Evolutionary conservation across 2,329 filamentous ascomycete genomes (phyloP).

Genomic region (Nakataea oryzae): DNA sequence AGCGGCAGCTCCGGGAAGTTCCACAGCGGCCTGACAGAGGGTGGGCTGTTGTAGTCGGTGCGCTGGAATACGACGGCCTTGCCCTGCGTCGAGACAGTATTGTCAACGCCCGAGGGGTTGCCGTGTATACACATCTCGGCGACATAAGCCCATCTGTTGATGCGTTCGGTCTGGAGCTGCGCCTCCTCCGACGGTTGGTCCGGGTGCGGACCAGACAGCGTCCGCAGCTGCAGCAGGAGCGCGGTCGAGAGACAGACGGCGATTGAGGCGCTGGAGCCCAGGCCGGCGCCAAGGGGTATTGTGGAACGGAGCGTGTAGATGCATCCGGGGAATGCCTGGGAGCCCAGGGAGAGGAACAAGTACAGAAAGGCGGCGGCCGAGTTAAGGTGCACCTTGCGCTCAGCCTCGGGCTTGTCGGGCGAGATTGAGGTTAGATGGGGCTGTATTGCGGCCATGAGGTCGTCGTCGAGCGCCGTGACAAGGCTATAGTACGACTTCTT

Average conservation of each 20-base stretch:
- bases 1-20: conserved; percentile 89
- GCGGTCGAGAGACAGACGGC: conserved; percentile 80
- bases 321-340: conserved; percentile 66
- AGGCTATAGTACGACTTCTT: conserved; percentile 94
- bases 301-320: conserved; percentile 88
- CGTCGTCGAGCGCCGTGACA: conserved; percentile 72
- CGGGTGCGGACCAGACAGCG: conserved; percentile 79
- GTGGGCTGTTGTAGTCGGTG: conserved; percentile 65
- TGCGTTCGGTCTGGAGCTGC: conserved; percentile 82
- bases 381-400: conserved; percentile 73
- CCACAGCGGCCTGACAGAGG: conserved; percentile 64
- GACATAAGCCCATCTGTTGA: conserved; percentile 97
- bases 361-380: conserved; percentile 86
- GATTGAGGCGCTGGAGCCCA: conserved; percentile 92
- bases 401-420: conserved; percentile 49
- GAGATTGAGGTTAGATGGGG: conserved; percentile 70
- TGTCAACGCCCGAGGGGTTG: conserved; percentile 93
- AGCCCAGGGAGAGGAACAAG: conserved; percentile 80
- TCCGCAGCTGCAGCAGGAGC: conserved; percentile 77
- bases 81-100: conserved; percentile 87
- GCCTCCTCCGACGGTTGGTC: conserved; percentile 84
- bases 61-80: conserved; percentile 90
- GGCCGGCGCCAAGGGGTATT: conserved; percentile 81
- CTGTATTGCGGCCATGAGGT: conserved; percentile 70
- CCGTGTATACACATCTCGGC: conserved; percentile 96